Evolutionary conservation across 306 rosid species (phyloP), one percentile per base, ranked within the genome.

Genomic region (Leucaena leucocephala): DNA sequence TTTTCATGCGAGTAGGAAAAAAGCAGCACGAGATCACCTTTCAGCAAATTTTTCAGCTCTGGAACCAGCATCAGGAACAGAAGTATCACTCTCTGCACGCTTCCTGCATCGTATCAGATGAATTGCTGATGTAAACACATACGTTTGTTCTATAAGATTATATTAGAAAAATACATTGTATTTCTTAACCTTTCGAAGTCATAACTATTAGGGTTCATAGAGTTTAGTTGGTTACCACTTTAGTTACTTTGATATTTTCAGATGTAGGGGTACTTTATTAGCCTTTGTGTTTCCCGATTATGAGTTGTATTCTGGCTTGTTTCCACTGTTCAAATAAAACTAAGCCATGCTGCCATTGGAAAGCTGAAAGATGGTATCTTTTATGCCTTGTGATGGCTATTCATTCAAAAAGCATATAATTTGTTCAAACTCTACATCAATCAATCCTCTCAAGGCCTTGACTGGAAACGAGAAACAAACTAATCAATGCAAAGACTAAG

Each of bases 21-120:
- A 68, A 52, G 36, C 19, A 73, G 70, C 38, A 79, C 65, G 22
- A 43, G 21, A 7, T 8, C 71, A 91, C 97, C 98, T 90, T 68
- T 86, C 87, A 84, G 94, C 96, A 88, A 95, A 95, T 3, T 75
- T 85, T 74, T 86, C 96, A 34, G 98, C 99, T 82, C 73, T 90
- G 22, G 19, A 69, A 36, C 88, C 81, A 75, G 98, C 94, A 84
- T 93, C 98, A 40, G 84, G 86, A 61, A 95, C 93, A 78, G 96
- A 80, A 49, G 89, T 45, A 88, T 95, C 98, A 82, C 52, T 79
- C 88, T 88, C 93, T 38, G 99, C 99, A 72, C 92, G 87, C 76
- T 95, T 83, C 91, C 98, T 92, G 86, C 14, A 71, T 54, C 73
- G 68, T 71, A 74, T 46, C 0, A 80, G 49, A 55, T 7, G 35